These are phyloP conservation scores for Suillus fuscotomentosus DNA, from an alignment of 768 basidiomycete genomes.

Conservation along the genomic window DNA sequence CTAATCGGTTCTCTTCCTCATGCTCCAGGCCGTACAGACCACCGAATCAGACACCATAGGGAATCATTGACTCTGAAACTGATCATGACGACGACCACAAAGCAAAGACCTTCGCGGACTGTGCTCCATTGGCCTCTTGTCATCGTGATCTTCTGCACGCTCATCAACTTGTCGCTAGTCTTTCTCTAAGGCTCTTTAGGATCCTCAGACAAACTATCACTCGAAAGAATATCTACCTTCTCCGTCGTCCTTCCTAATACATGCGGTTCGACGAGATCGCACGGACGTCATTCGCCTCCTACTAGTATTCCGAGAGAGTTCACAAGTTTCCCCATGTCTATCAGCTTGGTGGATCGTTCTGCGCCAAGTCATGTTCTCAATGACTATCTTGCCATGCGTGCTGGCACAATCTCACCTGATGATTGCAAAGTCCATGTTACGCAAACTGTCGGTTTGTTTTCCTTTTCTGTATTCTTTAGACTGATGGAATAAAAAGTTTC, in stretches of 20 bases:
- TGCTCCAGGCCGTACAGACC: neutral
- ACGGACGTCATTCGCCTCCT: neutral
- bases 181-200: neutral
- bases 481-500: too few relatives aligned
- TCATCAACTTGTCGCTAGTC: neutral
- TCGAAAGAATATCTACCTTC: neutral
- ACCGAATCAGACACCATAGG: neutral
- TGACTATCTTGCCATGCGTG: neutral
- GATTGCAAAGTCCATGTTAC: neutral
- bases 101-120: neutral
- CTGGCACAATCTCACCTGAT: neutral
- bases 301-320: neutral
- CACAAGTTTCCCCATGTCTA: neutral
- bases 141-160: neutral
- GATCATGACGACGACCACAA: neutral
- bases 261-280: neutral
- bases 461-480: neutral
- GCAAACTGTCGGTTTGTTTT: neutral
- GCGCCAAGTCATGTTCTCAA: neutral
- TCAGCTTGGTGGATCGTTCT: neutral
- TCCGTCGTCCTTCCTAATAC: neutral
- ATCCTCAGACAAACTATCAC: neutral
- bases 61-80: neutral
- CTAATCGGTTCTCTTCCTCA: neutral
- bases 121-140: neutral